A percentile compares a stretch with the other conserved stretches of the same genome.
Conservation (phyloP, 495 filamentous ascomycete genomes). For the Lasiosphaeriaceae sp. region DNA sequence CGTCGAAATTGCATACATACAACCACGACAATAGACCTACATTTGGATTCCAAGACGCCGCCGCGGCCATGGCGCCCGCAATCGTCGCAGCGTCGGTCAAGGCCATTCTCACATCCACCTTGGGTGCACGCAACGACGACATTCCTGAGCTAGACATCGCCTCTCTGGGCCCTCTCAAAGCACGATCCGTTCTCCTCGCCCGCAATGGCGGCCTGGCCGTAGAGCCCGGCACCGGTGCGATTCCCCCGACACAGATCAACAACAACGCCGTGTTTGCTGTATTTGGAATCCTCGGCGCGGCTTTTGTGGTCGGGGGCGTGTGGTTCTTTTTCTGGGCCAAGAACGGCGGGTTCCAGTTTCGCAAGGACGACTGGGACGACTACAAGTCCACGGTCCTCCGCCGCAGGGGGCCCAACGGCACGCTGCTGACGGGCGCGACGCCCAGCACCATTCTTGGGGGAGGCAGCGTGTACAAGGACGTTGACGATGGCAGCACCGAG, state of each 20-base stretch:
- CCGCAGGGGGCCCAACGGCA: constrained; percentile 84
- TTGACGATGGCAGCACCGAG: constrained; percentile 57
- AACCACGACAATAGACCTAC: constrained; percentile 9
- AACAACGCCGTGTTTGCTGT: constrained; percentile 78
- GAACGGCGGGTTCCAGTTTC: constrained; percentile 89
- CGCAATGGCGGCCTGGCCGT: constrained; percentile 23
- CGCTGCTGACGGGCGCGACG: constrained; percentile 73
- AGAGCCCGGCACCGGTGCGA: constrained; percentile 47
- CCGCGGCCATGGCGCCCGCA: constrained; percentile 29
- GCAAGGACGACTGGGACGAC: constrained; percentile 87
- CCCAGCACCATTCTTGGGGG: constrained; percentile 76
- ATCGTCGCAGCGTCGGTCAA: constrained; percentile 14
- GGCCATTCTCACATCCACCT: constrained; percentile 8
- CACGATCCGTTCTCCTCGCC: constrained; percentile 33
- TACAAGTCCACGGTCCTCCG: constrained; percentile 97
- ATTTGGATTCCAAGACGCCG: background rate
- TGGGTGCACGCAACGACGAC: constrained; percentile 3
- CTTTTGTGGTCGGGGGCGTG: constrained; percentile 69
- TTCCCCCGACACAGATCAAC: constrained; percentile 68
- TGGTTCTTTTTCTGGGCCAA: constrained; percentile 99
- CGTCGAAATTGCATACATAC: no score
- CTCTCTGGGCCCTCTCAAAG: constrained; percentile 39
- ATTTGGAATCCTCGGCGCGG: constrained; percentile 78
- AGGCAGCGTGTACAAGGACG: constrained; percentile 65
- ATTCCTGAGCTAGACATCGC: constrained; percentile 15